Percentiles rank a stretch among this genome's conserved stretches.
These are phyloP conservation scores for Beauveria sp. DNA, from an alignment of 2,329 filamentous ascomycete species.

Conservation along the genomic window DNA sequence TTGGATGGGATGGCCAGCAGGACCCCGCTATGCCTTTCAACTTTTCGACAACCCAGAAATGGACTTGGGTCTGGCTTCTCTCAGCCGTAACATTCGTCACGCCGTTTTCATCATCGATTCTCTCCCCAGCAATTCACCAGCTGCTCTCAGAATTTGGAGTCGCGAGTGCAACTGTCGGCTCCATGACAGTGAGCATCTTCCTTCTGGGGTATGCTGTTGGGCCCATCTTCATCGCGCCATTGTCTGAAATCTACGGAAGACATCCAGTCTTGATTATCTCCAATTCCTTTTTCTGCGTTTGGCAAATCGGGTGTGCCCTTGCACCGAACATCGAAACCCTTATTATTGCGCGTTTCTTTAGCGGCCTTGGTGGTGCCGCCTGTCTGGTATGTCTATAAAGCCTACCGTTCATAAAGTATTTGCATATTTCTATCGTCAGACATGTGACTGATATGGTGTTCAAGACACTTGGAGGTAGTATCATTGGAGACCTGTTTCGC, in stretches of 20 bases:
- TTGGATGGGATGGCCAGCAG: conserved; percentile 52
- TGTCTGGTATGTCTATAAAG: conserved; percentile 33
- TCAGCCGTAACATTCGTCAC: conserved; percentile 23
- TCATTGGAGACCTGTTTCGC: conserved; percentile 56
- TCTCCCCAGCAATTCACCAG: conserved; percentile 11
- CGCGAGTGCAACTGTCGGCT: not conserved
- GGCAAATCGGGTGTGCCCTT: conserved; percentile 33
- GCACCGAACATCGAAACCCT: conserved; percentile 56
- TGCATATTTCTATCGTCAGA: too few relatives aligned
- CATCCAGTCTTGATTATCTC: conserved; percentile 19
- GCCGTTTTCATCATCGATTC: conserved; percentile 13
- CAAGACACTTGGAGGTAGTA: conserved; percentile 55
- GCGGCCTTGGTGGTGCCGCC: conserved; percentile 51
- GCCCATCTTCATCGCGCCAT: not conserved
- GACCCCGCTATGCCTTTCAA: conserved; percentile 57
- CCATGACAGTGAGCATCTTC: conserved; percentile 1
- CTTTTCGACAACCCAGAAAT: conserved; percentile 44
- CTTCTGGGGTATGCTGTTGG: conserved; percentile 2
- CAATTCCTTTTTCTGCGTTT: conserved; percentile 52
- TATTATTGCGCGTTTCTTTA: conserved; percentile 54
- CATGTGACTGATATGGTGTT: too few relatives aligned
- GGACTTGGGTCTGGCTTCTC: conserved; percentile 22
- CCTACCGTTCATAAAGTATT: too few relatives aligned
- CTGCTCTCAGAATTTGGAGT: conserved; percentile 15
- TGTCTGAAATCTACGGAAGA: conserved; percentile 2